Base-by-base conservation (phyloP, 2,329 filamentous ascomycete species). In the Aureobasidium namibiae region DNA sequence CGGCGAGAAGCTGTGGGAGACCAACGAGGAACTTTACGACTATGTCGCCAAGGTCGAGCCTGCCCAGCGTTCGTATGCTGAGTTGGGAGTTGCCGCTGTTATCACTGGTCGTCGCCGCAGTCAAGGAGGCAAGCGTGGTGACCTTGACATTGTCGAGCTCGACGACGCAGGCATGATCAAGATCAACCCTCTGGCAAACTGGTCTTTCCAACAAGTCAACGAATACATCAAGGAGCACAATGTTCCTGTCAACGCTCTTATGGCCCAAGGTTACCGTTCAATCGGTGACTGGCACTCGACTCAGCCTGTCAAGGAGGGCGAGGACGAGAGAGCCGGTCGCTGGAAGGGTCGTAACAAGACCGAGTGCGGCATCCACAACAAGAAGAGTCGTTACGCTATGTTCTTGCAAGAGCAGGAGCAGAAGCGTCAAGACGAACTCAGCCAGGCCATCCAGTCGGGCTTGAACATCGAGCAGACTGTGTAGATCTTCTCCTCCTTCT, bases 331-430 rank as follows among this genome's bases (percentile, higher is more conserved):
- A 54, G 88, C 94, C 9, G 94, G 94, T 61, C 87, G 94, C 66
- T 99, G 94, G 94, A 96, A 96, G 82, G 94, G 94, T 63, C 88
- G 91, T 74, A 78, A 82, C 69, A 99, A 99, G 86, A 95, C 91
- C 16, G 94, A 99, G 79, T 99, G 94, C 74, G 94, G 94, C 49
- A 97, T 99, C 70, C 94, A 99, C 83, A 97, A 97, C 81, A 95
- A 94, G 76, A 87, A 92, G 74, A 95, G 90, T 61, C 87, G 91
- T 66, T 99, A 97, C 70, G 89, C 91, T 11, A 85, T 92, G 75
- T 96, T 88, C 75, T 76, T 95, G 59, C 80, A 81, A 67, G 85
- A 90, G 62, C 83, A 88, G 74, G 86, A 90, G 71, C 76, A 80
- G 69, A 86, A 89, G 78, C 79, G 85, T 65, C 81, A 84, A 63